Percentiles rank a stretch among this genome's conserved stretches.
Evolutionary conservation across 2,329 filamentous ascomycete species (phyloP).

Genomic region (Madurella mycetomatis): DNA sequence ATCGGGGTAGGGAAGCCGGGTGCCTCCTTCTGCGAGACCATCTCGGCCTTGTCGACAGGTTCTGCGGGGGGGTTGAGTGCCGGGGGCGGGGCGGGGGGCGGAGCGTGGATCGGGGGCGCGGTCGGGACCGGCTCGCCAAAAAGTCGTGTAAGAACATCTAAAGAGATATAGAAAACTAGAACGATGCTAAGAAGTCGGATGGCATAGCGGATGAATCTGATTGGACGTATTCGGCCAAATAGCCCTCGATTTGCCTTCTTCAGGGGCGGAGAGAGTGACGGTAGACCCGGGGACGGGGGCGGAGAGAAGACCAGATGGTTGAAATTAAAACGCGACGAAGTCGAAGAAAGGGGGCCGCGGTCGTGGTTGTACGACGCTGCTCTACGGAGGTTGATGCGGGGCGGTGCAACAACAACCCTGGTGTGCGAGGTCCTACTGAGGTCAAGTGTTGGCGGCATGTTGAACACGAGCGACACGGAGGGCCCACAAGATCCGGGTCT

Average conservation of each 20-base stretch:
- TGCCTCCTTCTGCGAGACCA: constrained; percentile 61
- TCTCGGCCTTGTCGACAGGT: constrained; percentile 54
- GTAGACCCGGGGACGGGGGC: constrained; percentile 66
- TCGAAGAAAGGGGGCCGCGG: constrained; percentile 52
- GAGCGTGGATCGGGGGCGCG: not conserved
- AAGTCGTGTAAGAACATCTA: constrained; percentile 37
- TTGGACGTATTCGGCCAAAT: constrained; percentile 39
- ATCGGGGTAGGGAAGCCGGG: constrained; percentile 70
- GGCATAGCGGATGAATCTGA: constrained; percentile 52
- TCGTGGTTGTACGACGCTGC: constrained; percentile 56
- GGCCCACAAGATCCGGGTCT: constrained; percentile 1
- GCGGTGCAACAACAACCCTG: constrained; percentile 50
- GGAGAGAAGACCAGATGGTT: constrained; percentile 64
- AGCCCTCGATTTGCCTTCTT: constrained; percentile 57
- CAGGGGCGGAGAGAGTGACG: constrained; percentile 61
- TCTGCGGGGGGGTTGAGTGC: not conserved
- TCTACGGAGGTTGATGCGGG: constrained; percentile 55
- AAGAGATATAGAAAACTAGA: constrained; percentile 48
- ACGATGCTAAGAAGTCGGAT: constrained; percentile 43
- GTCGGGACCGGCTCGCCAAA: constrained; percentile 13
- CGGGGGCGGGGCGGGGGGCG: not conserved
- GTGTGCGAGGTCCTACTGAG: constrained; percentile 41
- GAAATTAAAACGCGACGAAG: constrained; percentile 60
- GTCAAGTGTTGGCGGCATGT: constrained; percentile 46
- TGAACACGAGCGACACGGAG: constrained; percentile 6